Base-by-base conservation (phyloP, 805 yeast genomes). In the Kluyveromyces nonfermentans region DNA sequence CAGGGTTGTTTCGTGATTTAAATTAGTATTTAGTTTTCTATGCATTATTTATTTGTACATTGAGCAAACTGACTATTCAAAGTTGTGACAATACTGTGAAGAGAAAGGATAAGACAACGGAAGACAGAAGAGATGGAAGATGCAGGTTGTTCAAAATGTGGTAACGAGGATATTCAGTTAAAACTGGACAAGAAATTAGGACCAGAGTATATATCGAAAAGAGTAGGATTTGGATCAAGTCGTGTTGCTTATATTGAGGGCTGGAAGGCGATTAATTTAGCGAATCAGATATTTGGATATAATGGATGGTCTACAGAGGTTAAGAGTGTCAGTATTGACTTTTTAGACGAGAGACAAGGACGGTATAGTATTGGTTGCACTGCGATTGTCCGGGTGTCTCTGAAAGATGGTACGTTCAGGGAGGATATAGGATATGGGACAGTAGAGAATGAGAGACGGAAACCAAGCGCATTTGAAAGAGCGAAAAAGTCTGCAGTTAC, bases 391-490 rank as follows among this genome's bases (percentile, higher is more conserved):
- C 67, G 94, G 21, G 83, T 85, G 4, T 76, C 86, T 0, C 67
- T 85, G 41, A 76, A 75, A 49, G 87, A 82, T 57, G 95, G 95
- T 0, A 75, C 90, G 0, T 83, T 65, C 53, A 85, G 83, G 54
- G 94, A 85, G 55, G 95, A 85, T 63, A 75, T 84, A 36, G 95
- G 95, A 0, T 85, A 84, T 58, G 95, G 95, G n/a, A 78, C 78
- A 40, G 77, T 81, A 15, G 93, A 85, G 39, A 83, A 82, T 57
- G 84, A 85, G 36, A 74, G 77, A 40, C 71, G 79, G 18, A 81
- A 80, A 54, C 78, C 88, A 1, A 74, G 75, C 62, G 94, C 93
- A 0, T 84, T 84, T 58, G 95, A 85, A 54, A 83, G 85, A 53
- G 83, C 89, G 45, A 83, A 81, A 61, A 85, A 85, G 53, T 89